Evolutionary conservation across 441 rosid genomes (phyloP).

Genomic region (Dalechampia spathulata): DNA sequence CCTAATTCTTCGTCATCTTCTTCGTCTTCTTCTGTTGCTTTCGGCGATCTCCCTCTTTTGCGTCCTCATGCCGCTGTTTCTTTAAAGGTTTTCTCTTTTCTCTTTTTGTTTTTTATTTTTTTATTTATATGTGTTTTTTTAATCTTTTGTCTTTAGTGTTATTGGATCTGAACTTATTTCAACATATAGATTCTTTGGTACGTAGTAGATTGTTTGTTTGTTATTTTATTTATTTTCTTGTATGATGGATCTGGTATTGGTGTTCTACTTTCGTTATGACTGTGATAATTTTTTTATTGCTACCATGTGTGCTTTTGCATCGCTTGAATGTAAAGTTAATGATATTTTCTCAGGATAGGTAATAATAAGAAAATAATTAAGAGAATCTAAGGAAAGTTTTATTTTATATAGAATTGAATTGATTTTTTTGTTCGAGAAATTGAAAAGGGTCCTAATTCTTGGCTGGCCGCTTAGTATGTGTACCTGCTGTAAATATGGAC

Average conservation of each 20-base stretch:
- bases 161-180: slow-evolving; percentile 13
- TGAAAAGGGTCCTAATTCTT: slow-evolving; percentile 58
- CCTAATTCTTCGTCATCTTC: slow-evolving; percentile 29
- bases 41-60: slow-evolving; percentile 66
- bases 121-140: background rate
- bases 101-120: slow-evolving; percentile 13
- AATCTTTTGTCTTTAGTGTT: background rate
- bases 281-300: background rate
- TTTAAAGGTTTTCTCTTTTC: slow-evolving; percentile 10
- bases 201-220: background rate
- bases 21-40: slow-evolving; percentile 43
- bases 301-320: background rate
- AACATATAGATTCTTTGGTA: background rate
- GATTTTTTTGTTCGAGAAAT: background rate
- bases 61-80: slow-evolving; percentile 63
- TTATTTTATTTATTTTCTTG: background rate
- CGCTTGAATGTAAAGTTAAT: too few relatives aligned
- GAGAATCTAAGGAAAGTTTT: too few relatives aligned
- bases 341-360: too few relatives aligned
- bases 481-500: slow-evolving; percentile 70
- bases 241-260: slow-evolving; percentile 23
- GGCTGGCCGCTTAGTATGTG: slow-evolving; percentile 53
- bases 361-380: too few relatives aligned
- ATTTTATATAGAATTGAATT: too few relatives aligned
- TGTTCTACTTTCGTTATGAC: background rate